Percentiles rank a stretch among this genome's conserved stretches.
These are phyloP conservation scores for Diaporthe sp. DNA, from an alignment of 2,329 filamentous ascomycete species.

Conservation along the genomic window DNA sequence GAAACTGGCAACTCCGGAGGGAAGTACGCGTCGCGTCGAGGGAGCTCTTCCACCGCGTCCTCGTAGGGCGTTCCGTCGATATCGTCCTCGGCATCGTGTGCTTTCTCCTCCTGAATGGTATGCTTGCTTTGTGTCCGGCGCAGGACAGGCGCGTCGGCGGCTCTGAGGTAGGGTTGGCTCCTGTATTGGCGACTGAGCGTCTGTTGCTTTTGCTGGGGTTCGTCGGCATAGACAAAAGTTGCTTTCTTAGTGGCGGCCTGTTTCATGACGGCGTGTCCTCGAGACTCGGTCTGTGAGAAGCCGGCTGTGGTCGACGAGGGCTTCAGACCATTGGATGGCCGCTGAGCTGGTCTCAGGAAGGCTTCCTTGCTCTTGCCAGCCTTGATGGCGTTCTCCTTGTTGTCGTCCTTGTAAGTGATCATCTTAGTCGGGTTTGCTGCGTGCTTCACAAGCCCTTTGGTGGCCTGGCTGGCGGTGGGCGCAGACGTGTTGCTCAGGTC, in stretches of 20 bases:
- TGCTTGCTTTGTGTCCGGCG: constrained; percentile 62
- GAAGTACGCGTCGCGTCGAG: constrained; percentile 43
- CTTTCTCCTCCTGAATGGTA: constrained; percentile 44
- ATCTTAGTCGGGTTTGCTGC: constrained; percentile 46
- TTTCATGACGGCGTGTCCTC: constrained; percentile 29
- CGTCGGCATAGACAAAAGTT: constrained; percentile 47
- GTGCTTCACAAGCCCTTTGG: constrained; percentile 53
- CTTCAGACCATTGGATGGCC: constrained; percentile 42
- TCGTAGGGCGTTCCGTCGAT: constrained; percentile 58
- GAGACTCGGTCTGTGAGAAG: constrained; percentile 22
- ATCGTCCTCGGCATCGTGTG: constrained; percentile 48
- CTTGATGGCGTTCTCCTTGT: constrained; percentile 60
- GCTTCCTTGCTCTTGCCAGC: constrained; percentile 49
- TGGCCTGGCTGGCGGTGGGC: constrained; percentile 48
- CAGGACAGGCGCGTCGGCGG: constrained; percentile 54
- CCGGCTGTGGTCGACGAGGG: constrained; percentile 37
- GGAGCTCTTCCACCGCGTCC: constrained; percentile 60
- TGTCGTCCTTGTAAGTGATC: constrained; percentile 45
- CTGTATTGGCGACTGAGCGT: constrained; percentile 59
- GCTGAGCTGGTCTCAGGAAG: constrained; percentile 55
- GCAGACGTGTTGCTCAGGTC: constrained; percentile 82
- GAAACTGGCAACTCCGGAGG: neutral
- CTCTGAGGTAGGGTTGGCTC: constrained; percentile 67
- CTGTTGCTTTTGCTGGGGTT: constrained; percentile 48
- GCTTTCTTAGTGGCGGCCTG: constrained; percentile 45